A percentile compares a stretch with the other conserved stretches of the same genome.
Evolutionary conservation across 164 flowering plant species (phyloP).

Genomic region (Hamamelis virginiana): DNA sequence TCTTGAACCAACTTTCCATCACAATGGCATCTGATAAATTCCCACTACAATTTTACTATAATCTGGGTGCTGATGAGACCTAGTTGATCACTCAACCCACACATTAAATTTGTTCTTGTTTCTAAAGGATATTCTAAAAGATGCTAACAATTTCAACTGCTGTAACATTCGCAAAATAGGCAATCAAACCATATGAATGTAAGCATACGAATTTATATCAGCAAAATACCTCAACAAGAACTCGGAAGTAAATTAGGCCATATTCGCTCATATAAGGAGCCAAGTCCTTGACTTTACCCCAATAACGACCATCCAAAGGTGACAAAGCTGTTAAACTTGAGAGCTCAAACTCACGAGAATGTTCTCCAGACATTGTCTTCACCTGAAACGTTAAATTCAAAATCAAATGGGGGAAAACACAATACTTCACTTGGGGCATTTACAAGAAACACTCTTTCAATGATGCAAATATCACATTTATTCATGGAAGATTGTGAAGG

Average conservation of each 20-base stretch:
- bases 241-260: constrained; percentile 75
- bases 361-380: constrained; percentile 24
- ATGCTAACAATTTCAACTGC: neutral
- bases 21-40: too few relatives aligned
- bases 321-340: constrained; percentile 71
- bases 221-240: constrained; percentile 75
- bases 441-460: too few relatives aligned
- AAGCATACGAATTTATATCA: neutral
- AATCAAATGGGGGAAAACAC: too few relatives aligned
- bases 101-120: too few relatives aligned
- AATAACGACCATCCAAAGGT: constrained; percentile 92
- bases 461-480: neutral
- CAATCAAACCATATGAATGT: neutral
- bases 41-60: too few relatives aligned
- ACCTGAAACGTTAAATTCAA: constrained; percentile 26
- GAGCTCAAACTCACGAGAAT: constrained; percentile 41
- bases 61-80: too few relatives aligned
- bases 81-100: too few relatives aligned
- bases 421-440: too few relatives aligned
- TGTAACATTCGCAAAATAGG: neutral
- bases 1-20: too few relatives aligned
- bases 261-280: constrained; percentile 78
- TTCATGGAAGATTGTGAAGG: too few relatives aligned
- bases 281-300: constrained; percentile 85
- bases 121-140: too few relatives aligned